A percentile compares a stretch with the other conserved stretches of the same genome.
These are phyloP conservation scores for Chaetomium strumarium DNA, from an alignment of 2,329 filamentous ascomycete species.

Conservation along the genomic window DNA sequence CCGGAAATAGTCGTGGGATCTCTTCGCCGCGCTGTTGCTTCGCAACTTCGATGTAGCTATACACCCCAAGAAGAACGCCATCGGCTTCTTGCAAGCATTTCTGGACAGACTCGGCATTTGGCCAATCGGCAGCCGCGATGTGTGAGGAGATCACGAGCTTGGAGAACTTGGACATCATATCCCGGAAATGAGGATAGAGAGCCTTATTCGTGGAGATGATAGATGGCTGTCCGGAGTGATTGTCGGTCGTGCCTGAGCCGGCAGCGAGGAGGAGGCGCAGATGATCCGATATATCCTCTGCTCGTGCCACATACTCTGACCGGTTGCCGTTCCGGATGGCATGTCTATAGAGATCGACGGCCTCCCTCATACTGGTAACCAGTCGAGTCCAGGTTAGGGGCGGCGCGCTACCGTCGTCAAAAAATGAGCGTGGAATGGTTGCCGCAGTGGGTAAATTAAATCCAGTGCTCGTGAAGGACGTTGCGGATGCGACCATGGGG, in stretches of 20 bases:
- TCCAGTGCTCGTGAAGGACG: conserved; percentile 54
- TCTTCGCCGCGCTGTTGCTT: conserved; percentile 89
- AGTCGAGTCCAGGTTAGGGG: conserved; percentile 84
- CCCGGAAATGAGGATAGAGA: conserved; percentile 91
- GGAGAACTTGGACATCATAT: conserved; percentile 99
- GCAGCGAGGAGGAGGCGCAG: conserved; percentile 88
- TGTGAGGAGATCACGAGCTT: conserved; percentile 97
- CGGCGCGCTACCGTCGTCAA: conserved; percentile 77
- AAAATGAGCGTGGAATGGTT: conserved; percentile 73
- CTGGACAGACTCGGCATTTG: conserved; percentile 84
- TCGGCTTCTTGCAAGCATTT: conserved; percentile 98
- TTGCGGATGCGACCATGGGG: conserved; percentile 52
- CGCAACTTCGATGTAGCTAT: conserved; percentile 93
- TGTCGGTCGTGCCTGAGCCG: conserved; percentile 94
- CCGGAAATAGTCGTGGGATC: conserved; percentile 86
- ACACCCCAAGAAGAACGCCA: conserved; percentile 87
- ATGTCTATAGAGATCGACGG: conserved; percentile 84
- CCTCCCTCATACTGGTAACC: conserved; percentile 86
- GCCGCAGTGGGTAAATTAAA: conserved; percentile 54
- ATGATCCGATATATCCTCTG: conserved; percentile 98
- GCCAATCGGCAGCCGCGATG: conserved; percentile 94
- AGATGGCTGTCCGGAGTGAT: conserved; percentile 97
- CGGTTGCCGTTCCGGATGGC: conserved; percentile 78
- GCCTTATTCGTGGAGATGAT: conserved; percentile 98
- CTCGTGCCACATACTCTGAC: conserved; percentile 84